Evolutionary conservation across 1,284 basidiomycete species (phyloP).

Genomic region (Afroboletus lepidellus): DNA sequence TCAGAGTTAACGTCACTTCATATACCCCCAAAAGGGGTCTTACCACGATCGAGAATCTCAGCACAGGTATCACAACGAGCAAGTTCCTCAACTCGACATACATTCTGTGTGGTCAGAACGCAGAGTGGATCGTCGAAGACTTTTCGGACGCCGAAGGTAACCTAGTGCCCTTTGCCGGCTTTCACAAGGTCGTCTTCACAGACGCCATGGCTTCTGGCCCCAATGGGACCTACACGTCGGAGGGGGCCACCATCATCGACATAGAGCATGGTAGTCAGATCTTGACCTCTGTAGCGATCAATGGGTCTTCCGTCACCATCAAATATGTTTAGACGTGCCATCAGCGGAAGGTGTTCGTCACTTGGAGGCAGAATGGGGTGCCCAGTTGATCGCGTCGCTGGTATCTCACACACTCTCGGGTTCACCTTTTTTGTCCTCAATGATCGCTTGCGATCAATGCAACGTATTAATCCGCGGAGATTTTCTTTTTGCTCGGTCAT

Average conservation of each 20-base stretch:
- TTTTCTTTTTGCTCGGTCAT: too few relatives aligned
- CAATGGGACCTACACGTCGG: background rate
- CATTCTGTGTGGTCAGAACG: too few relatives aligned
- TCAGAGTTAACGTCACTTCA: too few relatives aligned
- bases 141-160: background rate
- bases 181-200: conserved; percentile 10
- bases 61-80: too few relatives aligned
- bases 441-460: too few relatives aligned
- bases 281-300: background rate
- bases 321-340: background rate
- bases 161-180: conserved; percentile 1
- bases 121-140: conserved; percentile 20
- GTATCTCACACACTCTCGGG: background rate
- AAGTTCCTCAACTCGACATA: too few relatives aligned
- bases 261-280: background rate
- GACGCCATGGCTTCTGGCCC: background rate
- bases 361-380: background rate
- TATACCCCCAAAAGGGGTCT: too few relatives aligned
- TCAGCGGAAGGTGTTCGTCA: too few relatives aligned
- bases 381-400: background rate
- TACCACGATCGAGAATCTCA: too few relatives aligned
- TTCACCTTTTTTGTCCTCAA: too few relatives aligned
- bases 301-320: conserved; percentile 1
- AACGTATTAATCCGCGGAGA: too few relatives aligned
- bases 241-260: background rate